Conservation (phyloP, 2,329 filamentous ascomycete genomes). For the Exophiala mesophila region DNA sequence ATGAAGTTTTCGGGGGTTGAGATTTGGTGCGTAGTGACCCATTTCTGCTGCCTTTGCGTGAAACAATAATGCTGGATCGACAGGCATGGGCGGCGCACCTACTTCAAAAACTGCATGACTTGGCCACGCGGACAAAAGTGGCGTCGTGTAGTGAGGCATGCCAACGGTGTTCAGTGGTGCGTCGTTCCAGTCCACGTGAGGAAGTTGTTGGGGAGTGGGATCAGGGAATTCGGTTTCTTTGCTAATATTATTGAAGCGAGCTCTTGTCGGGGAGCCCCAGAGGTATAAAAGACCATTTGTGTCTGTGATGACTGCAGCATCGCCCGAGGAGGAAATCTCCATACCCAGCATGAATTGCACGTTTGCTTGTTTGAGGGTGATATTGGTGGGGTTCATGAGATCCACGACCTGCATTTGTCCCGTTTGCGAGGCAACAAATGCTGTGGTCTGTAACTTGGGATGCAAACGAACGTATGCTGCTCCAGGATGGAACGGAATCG, state of each 20-base stretch:
- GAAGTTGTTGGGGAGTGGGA: slow-evolving; percentile 54
- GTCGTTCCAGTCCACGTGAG: slow-evolving; percentile 65
- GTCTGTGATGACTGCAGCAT: slow-evolving; percentile 77
- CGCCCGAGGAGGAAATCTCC: slow-evolving; percentile 81
- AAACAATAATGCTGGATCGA: slow-evolving; percentile 66
- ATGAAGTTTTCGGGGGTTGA: slow-evolving; percentile 56
- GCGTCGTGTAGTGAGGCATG: slow-evolving; percentile 88
- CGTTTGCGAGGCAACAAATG: slow-evolving; percentile 84
- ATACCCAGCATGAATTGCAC: slow-evolving; percentile 72
- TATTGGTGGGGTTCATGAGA: slow-evolving; percentile 85
- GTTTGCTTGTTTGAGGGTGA: slow-evolving; percentile 78
- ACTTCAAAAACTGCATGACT: slow-evolving; percentile 77
- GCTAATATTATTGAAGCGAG: slow-evolving; percentile 79
- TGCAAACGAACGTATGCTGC: slow-evolving; percentile 96
- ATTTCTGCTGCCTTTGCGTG: slow-evolving; percentile 68
- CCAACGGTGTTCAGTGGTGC: slow-evolving; percentile 80
- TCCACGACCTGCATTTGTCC: slow-evolving; percentile 96
- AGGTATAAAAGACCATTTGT: slow-evolving; percentile 73
- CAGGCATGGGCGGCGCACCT: slow-evolving; percentile 71
- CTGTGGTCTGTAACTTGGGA: slow-evolving; percentile 89
- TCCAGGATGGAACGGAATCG: slow-evolving; percentile 85
- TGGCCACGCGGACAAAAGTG: slow-evolving; percentile 84
- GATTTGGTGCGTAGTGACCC: slow-evolving; percentile 71
- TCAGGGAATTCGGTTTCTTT: slow-evolving; percentile 74
- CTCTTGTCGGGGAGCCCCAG: slow-evolving; percentile 81